A percentile compares a stretch with the other conserved stretches of the same genome.
These are phyloP conservation scores for Rubus idaeus DNA, from an alignment of 306 rosid genomes.

Conservation along the genomic window DNA sequence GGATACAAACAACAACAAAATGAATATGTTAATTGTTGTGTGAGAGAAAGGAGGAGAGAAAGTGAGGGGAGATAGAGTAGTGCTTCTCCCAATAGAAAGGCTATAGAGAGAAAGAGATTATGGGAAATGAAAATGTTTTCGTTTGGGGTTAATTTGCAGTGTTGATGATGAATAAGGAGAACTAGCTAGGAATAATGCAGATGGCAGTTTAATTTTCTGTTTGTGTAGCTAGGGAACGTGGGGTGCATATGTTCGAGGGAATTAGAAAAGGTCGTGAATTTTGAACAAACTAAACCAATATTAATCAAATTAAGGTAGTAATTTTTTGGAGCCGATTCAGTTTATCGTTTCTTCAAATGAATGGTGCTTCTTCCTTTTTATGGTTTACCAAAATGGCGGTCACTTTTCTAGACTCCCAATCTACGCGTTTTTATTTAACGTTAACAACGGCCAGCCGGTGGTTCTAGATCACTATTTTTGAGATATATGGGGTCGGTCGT, in stretches of 20 bases:
- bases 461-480: neutral
- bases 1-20: slow-evolving; percentile 14
- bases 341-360: neutral
- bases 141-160: neutral
- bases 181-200: neutral
- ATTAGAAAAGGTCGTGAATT: neutral
- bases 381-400: neutral
- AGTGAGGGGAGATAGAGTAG: neutral
- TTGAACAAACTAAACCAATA: neutral
- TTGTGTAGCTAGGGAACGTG: slow-evolving; percentile 12
- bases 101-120: neutral
- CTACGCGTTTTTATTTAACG: neutral
- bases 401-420: neutral
- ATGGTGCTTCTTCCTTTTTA: neutral
- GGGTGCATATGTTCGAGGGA: slow-evolving; percentile 9
- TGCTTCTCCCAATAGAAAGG: slow-evolving; percentile 29
- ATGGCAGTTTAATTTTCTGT: slow-evolving; percentile 11
- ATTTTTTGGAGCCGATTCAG: neutral
- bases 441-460: neutral
- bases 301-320: neutral
- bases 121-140: neutral
- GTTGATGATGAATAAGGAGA: neutral
- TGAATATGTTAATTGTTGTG: slow-evolving; percentile 18
- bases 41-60: slow-evolving; percentile 19
- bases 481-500: neutral